Evolutionary conservation across 106 monocot genomes (phyloP), one percentile per base, ranked within the genome.

Genomic region (Dendrobium nobile): DNA sequence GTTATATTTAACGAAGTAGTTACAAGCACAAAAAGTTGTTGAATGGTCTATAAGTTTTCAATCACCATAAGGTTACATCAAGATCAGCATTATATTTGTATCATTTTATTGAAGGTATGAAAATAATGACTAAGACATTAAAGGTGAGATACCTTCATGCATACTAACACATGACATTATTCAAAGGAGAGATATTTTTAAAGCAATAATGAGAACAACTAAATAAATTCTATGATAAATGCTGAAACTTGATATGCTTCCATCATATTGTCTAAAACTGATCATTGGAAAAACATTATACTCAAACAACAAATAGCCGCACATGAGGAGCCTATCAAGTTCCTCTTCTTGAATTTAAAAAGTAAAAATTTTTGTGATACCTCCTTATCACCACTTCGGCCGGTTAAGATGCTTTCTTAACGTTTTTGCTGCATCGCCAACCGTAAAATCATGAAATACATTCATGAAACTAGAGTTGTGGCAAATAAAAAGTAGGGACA

Each of bases 371-470:
- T 28, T n/a, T 70, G 27, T 7, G 4, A 8, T 89, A 98, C 97
- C 97, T 98, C 97, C 82, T 94, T 98, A 87, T 98, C 97, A 79
- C 94, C 94, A 85, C 97, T 91, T 87, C n/a, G 88, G 90, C 73
- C 84, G 92, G 58, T 84, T 82, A 98, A 92, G 81, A 94, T 89
- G 77, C 94, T 82, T 98, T 98, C 82, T 91, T 92, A n/a, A 33
- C 91, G 92, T 73, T 94, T 98, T 45, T 98, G 92, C 79, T 98
- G 88, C 43, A 80, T 98, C 97, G 67, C 85, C 97, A 84, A 98
- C 97, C 97, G 90, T 54, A 86, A 83, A 11, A 80, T 54, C 13
- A 77, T 70, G 37, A 70, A 70, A 33, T 40, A 37, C 70, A 70
- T 70, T 70, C 31, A 70, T n/a, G 22, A 56, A 22, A 61, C 61